Evolutionary conservation across 768 basidiomycete species (phyloP).

Genomic region (Phanerochaete carnosa): DNA sequence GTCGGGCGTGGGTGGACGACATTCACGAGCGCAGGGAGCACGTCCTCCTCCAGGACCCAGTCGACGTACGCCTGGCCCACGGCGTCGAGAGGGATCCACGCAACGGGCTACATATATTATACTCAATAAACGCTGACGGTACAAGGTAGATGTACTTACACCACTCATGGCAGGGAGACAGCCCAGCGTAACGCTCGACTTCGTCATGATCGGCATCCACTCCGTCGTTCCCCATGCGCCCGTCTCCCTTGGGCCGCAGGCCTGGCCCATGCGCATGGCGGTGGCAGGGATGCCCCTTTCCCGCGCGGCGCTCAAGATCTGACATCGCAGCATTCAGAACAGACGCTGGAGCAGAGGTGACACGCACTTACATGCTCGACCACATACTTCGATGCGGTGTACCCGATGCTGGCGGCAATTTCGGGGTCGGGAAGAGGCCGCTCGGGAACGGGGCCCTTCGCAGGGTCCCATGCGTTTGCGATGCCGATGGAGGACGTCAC

Average conservation of each 20-base stretch:
- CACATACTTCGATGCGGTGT: slow-evolving; percentile 40
- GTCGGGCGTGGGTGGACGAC: slow-evolving; percentile 5
- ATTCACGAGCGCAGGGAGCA: slow-evolving; percentile 4
- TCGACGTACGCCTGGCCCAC: background rate
- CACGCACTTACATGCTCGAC: slow-evolving; percentile 29
- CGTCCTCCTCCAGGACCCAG: background rate
- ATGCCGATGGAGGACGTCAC: slow-evolving; percentile 20
- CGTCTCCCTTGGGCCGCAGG: slow-evolving; percentile 17
- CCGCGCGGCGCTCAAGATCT: slow-evolving; percentile 3
- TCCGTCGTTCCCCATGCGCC: slow-evolving; percentile 10
- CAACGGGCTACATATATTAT: background rate
- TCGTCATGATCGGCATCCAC: slow-evolving; percentile 7
- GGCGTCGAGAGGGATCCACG: slow-evolving; percentile 10
- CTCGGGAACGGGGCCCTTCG: slow-evolving; percentile 8
- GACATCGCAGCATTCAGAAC: background rate
- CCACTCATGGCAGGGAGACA: slow-evolving; percentile 1
- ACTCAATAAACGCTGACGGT: background rate
- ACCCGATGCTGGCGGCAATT: slow-evolving; percentile 33
- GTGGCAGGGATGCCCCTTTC: background rate
- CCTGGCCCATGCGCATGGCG: slow-evolving; percentile 27
- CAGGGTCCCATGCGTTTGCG: background rate
- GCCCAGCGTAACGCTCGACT: slow-evolving; percentile 3
- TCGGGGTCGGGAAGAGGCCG: slow-evolving; percentile 18
- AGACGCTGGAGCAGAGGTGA: background rate
- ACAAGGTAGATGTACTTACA: background rate